Percentiles rank a stretch among this genome's conserved stretches.
These are phyloP conservation scores for Diversispora eburnea DNA, from an alignment of 192 early-diverging fungal species.

Conservation along the genomic window DNA sequence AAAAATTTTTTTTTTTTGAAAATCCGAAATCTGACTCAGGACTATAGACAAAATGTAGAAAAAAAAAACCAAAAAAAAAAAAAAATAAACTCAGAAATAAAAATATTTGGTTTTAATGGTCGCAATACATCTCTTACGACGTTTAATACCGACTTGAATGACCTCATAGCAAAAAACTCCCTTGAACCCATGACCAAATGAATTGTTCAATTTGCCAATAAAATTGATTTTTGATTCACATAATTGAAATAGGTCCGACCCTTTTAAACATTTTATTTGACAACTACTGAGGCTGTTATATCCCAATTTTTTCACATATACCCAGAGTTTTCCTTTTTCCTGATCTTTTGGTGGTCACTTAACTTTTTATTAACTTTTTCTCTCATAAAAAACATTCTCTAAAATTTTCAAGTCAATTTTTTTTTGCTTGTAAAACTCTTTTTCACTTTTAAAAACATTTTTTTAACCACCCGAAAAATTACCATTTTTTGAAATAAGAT, in stretches of 20 bases:
- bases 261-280: neutral
- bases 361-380: constrained; percentile 4
- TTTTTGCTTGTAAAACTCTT: neutral
- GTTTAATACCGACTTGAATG: too few relatives aligned
- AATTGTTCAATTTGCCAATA: too few relatives aligned
- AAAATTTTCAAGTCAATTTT: neutral
- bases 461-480: constrained; percentile 2
- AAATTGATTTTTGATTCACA: too few relatives aligned
- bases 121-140: too few relatives aligned
- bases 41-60: too few relatives aligned
- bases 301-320: constrained; percentile 28
- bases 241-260: neutral
- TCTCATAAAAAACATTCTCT: constrained; percentile 4
- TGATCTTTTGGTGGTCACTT: constrained; percentile 4
- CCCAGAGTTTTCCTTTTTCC: constrained; percentile 20
- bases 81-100: too few relatives aligned
- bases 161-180: too few relatives aligned
- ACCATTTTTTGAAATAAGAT: neutral
- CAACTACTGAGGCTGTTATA: neutral
- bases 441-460: neutral
- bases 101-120: too few relatives aligned
- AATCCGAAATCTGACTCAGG: too few relatives aligned
- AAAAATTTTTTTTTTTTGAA: too few relatives aligned
- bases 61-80: too few relatives aligned
- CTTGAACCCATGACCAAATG: too few relatives aligned